Conservation (phyloP, 2,329 filamentous ascomycete genomes). For the Talaromyces sp. region DNA sequence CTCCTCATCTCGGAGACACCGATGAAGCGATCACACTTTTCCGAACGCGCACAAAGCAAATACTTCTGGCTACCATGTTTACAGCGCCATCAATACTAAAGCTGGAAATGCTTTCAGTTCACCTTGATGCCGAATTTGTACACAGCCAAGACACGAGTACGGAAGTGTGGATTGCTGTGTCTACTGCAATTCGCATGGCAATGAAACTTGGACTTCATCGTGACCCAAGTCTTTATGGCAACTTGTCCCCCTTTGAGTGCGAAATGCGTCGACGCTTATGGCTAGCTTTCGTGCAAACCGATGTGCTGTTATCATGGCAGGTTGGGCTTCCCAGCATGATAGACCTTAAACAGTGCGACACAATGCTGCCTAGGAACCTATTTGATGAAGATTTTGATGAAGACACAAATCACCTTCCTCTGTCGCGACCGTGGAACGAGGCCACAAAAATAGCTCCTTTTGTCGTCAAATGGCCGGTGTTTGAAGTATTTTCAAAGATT, state of each 20-base stretch:
- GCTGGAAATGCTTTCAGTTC: slow-evolving; percentile 52
- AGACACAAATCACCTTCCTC: slow-evolving; percentile 44
- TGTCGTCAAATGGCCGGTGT: slow-evolving; percentile 30
- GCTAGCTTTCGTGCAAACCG: slow-evolving; percentile 45
- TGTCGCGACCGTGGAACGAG: slow-evolving; percentile 47
- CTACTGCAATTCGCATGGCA: slow-evolving; percentile 50
- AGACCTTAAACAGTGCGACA: slow-evolving; percentile 54
- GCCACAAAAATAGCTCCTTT: slow-evolving; percentile 44
- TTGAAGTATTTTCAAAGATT: slow-evolving; percentile 28
- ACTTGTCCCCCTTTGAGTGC: slow-evolving; percentile 48
- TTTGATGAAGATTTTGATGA: slow-evolving; percentile 55
- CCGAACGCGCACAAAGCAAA: slow-evolving; percentile 50
- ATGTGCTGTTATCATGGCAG: slow-evolving; percentile 56
- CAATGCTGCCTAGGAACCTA: slow-evolving; percentile 50
- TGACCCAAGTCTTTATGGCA: slow-evolving; percentile 49
- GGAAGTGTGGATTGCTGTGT: slow-evolving; percentile 49
- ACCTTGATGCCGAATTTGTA: slow-evolving; percentile 52
- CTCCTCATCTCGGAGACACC: slow-evolving; percentile 49
- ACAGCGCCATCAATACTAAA: slow-evolving; percentile 50
- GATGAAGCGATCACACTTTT: slow-evolving; percentile 25
- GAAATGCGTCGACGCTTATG: slow-evolving; percentile 43
- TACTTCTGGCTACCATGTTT: slow-evolving; percentile 52
- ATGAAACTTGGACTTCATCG: slow-evolving; percentile 58
- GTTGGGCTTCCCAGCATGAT: slow-evolving; percentile 58
- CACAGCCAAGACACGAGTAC: slow-evolving; percentile 50